Conservation (phyloP, 2,329 filamentous ascomycete species). For the Trichoderma brevicompactum region DNA sequence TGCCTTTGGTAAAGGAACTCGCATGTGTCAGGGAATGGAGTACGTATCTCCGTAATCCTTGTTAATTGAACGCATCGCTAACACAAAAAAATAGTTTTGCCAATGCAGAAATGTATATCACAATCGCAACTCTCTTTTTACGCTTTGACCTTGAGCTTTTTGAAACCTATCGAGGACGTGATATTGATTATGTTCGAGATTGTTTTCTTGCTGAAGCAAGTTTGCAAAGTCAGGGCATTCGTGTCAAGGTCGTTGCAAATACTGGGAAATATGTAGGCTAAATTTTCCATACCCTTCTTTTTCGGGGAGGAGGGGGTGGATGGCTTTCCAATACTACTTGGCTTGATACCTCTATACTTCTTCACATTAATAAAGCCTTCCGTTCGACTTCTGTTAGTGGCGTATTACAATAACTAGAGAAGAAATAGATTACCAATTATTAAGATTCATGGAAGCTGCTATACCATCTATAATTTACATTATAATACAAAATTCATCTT, state of each 20-base stretch:
- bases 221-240: not conserved
- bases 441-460: too few relatives aligned
- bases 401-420: too few relatives aligned
- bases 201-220: not conserved
- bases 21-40: conserved; percentile 14
- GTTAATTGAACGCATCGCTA: not conserved
- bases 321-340: too few relatives aligned
- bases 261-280: too few relatives aligned
- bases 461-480: too few relatives aligned
- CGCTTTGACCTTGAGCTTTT: not conserved
- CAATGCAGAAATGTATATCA: not conserved
- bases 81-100: not conserved
- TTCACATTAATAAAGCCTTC: too few relatives aligned
- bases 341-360: too few relatives aligned
- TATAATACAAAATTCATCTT: too few relatives aligned
- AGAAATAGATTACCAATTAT: too few relatives aligned
- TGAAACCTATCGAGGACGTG: not conserved
- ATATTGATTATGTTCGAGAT: not conserved
- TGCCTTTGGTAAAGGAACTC: conserved; percentile 10
- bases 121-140: not conserved
- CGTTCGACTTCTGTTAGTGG: too few relatives aligned
- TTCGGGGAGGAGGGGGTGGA: too few relatives aligned
- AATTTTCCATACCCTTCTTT: too few relatives aligned
- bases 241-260: not conserved
- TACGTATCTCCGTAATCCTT: not conserved